phyloP scores from a whole-genome alignment of 2,329 filamentous ascomycete genomes.

The Penicillium fuscoglaucum region DNA sequence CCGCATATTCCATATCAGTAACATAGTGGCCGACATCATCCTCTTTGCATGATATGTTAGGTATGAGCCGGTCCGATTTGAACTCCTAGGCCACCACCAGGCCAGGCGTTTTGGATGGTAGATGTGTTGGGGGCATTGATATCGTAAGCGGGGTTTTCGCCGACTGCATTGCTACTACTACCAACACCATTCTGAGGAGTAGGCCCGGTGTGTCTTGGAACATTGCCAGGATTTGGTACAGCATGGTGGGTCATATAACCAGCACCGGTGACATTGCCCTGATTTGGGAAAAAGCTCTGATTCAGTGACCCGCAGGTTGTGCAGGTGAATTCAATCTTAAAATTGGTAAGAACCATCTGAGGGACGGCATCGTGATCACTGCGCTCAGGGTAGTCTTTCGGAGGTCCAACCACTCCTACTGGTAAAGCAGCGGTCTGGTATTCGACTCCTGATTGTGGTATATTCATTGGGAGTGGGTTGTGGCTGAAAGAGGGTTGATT shows the following conservation, averaged over 20 bases:
- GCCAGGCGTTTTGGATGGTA: conserved; percentile 33
- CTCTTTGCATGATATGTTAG: conserved; percentile 1
- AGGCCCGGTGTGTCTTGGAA: conserved; percentile 21
- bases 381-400: conserved; percentile 29
- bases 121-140: conserved; percentile 27
- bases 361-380: conserved; percentile 29
- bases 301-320: conserved; percentile 41
- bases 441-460: conserved; percentile 27
- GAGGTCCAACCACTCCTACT: conserved; percentile 20
- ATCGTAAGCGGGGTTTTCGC: conserved; percentile 27
- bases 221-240: conserved; percentile 20
- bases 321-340: conserved; percentile 45
- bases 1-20: neutral
- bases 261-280: conserved; percentile 36
- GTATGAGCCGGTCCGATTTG: conserved; percentile 28
- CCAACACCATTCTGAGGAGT: conserved; percentile 22
- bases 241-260: conserved; percentile 31
- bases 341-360: conserved; percentile 38
- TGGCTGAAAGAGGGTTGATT: conserved; percentile 25
- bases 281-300: conserved; percentile 42
- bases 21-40: neutral
- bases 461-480: conserved; percentile 24
- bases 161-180: conserved; percentile 17
- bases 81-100: conserved; percentile 29
- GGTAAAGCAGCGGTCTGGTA: conserved; percentile 22